These are phyloP conservation scores for Ceratopteris richardii DNA, from an alignment of 75 land plant species.

Conservation along the genomic window DNA sequence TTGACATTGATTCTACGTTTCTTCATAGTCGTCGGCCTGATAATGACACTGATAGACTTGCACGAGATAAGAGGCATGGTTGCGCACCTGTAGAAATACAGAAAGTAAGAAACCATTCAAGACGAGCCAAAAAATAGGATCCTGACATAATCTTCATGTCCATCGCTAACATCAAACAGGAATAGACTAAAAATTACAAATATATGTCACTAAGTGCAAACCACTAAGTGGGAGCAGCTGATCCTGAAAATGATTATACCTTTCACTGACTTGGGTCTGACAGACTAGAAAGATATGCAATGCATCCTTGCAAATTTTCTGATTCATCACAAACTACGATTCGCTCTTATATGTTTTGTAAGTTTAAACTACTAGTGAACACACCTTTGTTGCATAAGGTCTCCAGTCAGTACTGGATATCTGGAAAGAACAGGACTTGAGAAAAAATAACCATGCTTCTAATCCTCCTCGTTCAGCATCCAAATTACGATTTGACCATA, in stretches of 20 bases:
- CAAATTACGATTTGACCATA: conserved; percentile 18
- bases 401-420: conserved; percentile 53
- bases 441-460: conserved; percentile 35
- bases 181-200: neutral
- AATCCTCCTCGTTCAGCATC: conserved; percentile 14
- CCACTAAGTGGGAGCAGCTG: neutral
- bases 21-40: neutral
- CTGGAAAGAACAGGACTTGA: conserved; percentile 41
- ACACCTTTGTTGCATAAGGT: conserved; percentile 52
- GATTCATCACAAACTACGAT: neutral
- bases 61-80: conserved; percentile 51
- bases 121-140: neutral
- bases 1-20: no score
- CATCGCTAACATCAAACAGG: neutral
- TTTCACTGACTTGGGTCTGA: neutral
- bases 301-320: neutral
- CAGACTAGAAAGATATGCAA: neutral
- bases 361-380: neutral
- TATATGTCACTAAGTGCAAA: neutral
- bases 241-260: neutral
- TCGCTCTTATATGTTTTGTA: neutral
- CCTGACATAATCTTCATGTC: neutral
- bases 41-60: conserved; percentile 21
- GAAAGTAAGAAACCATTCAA: neutral
- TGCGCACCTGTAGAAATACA: conserved; percentile 58